Conservation (phyloP, 176 grass and related monocot species). For the Zizania latifolia region DNA sequence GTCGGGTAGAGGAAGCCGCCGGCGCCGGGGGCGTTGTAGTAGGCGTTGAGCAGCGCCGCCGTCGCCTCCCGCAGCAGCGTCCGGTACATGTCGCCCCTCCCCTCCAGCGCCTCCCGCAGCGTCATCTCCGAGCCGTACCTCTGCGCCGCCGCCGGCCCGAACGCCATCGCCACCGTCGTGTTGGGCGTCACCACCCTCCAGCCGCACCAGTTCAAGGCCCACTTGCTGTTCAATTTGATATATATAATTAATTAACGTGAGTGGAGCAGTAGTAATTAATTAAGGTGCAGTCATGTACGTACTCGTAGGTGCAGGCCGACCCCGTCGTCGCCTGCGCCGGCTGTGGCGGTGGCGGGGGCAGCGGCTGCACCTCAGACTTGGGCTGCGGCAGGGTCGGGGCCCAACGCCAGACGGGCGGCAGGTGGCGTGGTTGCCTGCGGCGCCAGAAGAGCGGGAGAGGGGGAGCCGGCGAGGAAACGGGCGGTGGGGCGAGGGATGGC, state of each 20-base stretch:
- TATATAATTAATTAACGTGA: no score
- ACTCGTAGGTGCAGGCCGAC: constrained; percentile 72
- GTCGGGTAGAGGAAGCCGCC: constrained; percentile 39
- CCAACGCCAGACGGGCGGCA: constrained; percentile 40
- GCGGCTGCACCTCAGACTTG: not conserved
- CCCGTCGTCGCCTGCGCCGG: not conserved
- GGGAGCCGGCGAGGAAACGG: not conserved
- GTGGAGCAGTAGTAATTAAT: no score
- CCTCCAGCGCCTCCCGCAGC: constrained; percentile 48
- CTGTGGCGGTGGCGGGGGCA: not conserved
- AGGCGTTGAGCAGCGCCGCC: constrained; percentile 73
- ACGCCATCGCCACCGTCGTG: constrained; percentile 70
- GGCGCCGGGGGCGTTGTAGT: constrained; percentile 41
- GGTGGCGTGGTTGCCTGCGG: not conserved
- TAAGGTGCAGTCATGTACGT: no score
- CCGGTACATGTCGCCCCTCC: constrained; percentile 54
- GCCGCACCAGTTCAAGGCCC: constrained; percentile 45
- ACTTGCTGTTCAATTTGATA: no score
- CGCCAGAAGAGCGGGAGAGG: constrained; percentile 22
- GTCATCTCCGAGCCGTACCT: constrained; percentile 58
- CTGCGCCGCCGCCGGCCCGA: constrained; percentile 59
- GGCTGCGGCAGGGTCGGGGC: constrained; percentile 10
- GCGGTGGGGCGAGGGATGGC: not conserved
- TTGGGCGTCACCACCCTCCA: constrained; percentile 72
- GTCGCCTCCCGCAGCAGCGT: constrained; percentile 85